These are phyloP conservation scores for Aegilops speltoides DNA, from an alignment of 176 grass and related monocot genomes.

Conservation along the genomic window DNA sequence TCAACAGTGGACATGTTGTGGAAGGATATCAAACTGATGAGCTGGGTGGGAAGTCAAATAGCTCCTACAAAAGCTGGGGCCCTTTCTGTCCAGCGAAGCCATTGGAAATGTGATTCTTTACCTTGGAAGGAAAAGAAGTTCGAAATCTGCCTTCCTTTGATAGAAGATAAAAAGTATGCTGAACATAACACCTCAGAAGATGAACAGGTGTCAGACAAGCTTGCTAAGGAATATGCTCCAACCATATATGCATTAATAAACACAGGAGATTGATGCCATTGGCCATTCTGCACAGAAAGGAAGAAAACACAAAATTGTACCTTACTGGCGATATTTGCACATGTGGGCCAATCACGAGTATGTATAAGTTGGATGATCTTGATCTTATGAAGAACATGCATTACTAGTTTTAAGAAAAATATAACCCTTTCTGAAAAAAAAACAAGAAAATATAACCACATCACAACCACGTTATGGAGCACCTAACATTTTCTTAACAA, in stretches of 20 bases:
- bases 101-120: slow-evolving; percentile 30
- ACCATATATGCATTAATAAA: slow-evolving; percentile 37
- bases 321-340: slow-evolving; percentile 15
- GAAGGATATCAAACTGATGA: slow-evolving; percentile 2
- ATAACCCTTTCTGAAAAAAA: not conserved
- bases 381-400: not conserved
- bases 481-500: not conserved
- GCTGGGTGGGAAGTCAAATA: slow-evolving; percentile 23
- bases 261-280: slow-evolving; percentile 21
- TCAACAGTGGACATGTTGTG: slow-evolving; percentile 15
- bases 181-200: slow-evolving; percentile 21
- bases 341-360: not conserved
- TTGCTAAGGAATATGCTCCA: slow-evolving; percentile 38
- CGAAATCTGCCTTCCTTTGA: slow-evolving; percentile 19
- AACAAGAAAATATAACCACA: not conserved
- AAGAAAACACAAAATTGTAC: not conserved
- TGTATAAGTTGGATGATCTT: not conserved
- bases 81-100: slow-evolving; percentile 24
- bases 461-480: not conserved
- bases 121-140: slow-evolving; percentile 32
- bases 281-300: slow-evolving; percentile 18
- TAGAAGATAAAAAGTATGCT: slow-evolving; percentile 33
- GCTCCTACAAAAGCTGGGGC: slow-evolving; percentile 2
- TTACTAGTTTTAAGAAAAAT: not conserved
- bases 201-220: slow-evolving; percentile 33